phyloP scores from a whole-genome alignment of 2,329 filamentous ascomycete species.

The Aspergillus vadensis region DNA sequence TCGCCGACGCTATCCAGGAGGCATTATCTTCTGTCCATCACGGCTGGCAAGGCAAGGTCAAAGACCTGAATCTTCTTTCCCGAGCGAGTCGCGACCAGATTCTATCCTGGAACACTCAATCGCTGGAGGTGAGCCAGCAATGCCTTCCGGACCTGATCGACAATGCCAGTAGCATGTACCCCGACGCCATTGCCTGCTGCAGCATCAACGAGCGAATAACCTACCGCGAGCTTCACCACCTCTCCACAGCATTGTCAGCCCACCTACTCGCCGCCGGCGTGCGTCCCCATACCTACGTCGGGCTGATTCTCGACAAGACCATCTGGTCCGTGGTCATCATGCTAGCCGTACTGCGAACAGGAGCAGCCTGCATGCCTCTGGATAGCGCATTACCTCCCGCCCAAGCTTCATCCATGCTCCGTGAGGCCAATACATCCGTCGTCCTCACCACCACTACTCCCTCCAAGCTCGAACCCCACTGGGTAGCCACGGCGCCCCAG shows the following conservation, averaged over 20 bases:
- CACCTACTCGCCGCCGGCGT: not conserved
- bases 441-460: not conserved
- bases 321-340: slow-evolving; percentile 17
- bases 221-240: not conserved
- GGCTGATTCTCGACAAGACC: slow-evolving; percentile 16
- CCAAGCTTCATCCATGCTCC: not conserved
- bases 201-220: not conserved
- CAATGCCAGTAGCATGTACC: no score
- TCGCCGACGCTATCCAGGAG: no score
- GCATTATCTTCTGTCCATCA: no score
- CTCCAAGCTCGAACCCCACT: not conserved
- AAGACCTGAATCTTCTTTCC: no score
- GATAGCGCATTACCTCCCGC: not conserved
- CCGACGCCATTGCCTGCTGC: no score
- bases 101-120: no score
- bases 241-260: not conserved
- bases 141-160: no score
- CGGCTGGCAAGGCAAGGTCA: no score
- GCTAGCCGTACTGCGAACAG: slow-evolving; percentile 16
- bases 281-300: slow-evolving; percentile 8
- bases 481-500: not conserved
- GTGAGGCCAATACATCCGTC: not conserved
- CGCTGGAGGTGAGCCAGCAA: no score
- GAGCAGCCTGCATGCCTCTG: slow-evolving; percentile 6
- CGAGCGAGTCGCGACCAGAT: no score